phyloP scores from a whole-genome alignment of 371 early-diverging fungal genomes.

The Apophysomyces sp. region DNA sequence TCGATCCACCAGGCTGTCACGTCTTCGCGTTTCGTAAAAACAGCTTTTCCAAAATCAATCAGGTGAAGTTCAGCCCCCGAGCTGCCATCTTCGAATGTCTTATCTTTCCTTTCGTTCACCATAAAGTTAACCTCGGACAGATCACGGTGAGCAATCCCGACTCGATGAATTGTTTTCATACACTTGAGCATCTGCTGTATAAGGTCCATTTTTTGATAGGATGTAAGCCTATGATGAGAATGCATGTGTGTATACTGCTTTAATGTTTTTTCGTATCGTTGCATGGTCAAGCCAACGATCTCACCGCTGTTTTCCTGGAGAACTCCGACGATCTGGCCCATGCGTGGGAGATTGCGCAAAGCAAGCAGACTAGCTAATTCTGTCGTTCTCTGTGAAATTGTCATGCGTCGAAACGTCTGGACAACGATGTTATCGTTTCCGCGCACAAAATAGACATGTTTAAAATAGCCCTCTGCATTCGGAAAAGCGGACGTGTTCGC shows the following conservation, averaged over 20 bases:
- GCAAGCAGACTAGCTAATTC: slow-evolving; percentile 40
- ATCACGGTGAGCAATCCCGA: slow-evolving; percentile 64
- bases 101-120: slow-evolving; percentile 46
- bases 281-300: slow-evolving; percentile 48
- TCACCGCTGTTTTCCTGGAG: slow-evolving; percentile 33
- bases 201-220: slow-evolving; percentile 58
- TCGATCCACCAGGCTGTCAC: slow-evolving; percentile 53
- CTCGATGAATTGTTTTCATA: slow-evolving; percentile 49
- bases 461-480: slow-evolving; percentile 47
- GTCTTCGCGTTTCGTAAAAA: slow-evolving; percentile 44
- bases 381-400: slow-evolving; percentile 38
- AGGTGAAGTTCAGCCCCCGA: slow-evolving; percentile 44
- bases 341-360: slow-evolving; percentile 24
- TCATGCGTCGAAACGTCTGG: slow-evolving; percentile 48
- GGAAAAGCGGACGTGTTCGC: slow-evolving; percentile 27
- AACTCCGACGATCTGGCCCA: slow-evolving; percentile 43
- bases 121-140: slow-evolving; percentile 67
- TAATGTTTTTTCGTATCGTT: slow-evolving; percentile 55
- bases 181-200: slow-evolving; percentile 56
- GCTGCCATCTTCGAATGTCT: slow-evolving; percentile 39
- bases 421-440: slow-evolving; percentile 23
- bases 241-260: slow-evolving; percentile 60
- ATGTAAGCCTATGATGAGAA: slow-evolving; percentile 48
- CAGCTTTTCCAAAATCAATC: slow-evolving; percentile 66
- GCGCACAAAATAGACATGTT: slow-evolving; percentile 37